Conservation (phyloP, 176 grass and related monocot genomes). For the Phoenix dactylifera region DNA sequence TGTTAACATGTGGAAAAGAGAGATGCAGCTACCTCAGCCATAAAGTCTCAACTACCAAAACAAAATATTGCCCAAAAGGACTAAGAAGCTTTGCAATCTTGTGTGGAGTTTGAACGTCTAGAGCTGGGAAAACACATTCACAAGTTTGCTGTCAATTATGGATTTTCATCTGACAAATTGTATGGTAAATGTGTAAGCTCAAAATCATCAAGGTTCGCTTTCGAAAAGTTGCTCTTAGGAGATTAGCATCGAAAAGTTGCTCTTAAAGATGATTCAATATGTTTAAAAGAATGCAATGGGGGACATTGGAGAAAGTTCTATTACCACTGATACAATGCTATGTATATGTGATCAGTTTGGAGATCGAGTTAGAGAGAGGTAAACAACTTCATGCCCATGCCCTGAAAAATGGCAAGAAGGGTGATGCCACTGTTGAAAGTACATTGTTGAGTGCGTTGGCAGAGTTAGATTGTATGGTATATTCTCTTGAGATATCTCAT, state of each 20-base stretch:
- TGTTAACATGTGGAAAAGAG: too few species aligned
- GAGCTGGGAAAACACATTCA: constrained; percentile 15
- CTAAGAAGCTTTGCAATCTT: constrained; percentile 2
- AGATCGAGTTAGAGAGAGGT: too few species aligned
- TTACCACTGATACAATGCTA: too few species aligned
- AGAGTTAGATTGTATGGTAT: constrained; percentile 1
- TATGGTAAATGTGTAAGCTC: constrained; percentile 11
- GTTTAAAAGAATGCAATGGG: too few species aligned
- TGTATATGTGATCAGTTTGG: too few species aligned
- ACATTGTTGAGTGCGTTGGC: constrained; percentile 1
- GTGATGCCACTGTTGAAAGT: not conserved
- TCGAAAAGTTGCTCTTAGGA: not conserved
- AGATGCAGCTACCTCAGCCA: too few species aligned
- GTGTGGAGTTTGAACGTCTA: not conserved
- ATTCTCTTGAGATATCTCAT: constrained; percentile 15
- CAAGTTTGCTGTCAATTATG: constrained; percentile 9
- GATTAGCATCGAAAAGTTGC: constrained; percentile 23
- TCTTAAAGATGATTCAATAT: not conserved
- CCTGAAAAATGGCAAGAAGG: not conserved
- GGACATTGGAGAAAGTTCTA: too few species aligned
- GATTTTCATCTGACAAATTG: constrained; percentile 2
- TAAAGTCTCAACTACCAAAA: too few species aligned
- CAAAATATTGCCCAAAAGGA: too few species aligned
- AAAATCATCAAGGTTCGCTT: not conserved
- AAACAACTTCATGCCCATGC: constrained; percentile 11